A percentile compares a stretch with the other conserved stretches of the same genome.
Evolutionary conservation across 495 filamentous ascomycete genomes (phyloP).

Genomic region (Aspergillus incahuasiensis): DNA sequence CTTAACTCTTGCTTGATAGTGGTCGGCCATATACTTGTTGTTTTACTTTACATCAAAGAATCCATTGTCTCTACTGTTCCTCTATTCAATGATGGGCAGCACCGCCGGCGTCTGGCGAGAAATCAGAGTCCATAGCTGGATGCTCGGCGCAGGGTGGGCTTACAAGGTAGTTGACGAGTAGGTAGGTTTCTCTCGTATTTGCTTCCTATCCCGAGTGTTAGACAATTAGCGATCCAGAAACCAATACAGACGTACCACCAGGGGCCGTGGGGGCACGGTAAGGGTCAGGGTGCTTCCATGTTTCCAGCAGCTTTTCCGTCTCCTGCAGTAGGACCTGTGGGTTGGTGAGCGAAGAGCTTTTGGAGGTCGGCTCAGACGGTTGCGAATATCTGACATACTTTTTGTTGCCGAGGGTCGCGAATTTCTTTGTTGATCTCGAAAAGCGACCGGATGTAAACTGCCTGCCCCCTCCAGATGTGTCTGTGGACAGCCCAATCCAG

Average conservation of each 20-base stretch:
- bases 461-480: conserved; percentile 88
- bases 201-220: conserved; percentile 57
- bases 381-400: conserved; percentile 48
- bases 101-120: conserved; percentile 11
- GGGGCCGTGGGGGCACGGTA: conserved; percentile 85
- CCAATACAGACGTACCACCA: conserved; percentile 62
- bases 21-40: neutral
- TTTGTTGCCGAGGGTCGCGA: conserved; percentile 79
- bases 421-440: conserved; percentile 93
- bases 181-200: conserved; percentile 96
- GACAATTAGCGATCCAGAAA: neutral
- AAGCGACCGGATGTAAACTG: conserved; percentile 88
- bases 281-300: conserved; percentile 97
- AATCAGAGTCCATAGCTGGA: neutral
- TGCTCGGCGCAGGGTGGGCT: conserved; percentile 30
- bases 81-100: neutral
- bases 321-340: conserved; percentile 72
- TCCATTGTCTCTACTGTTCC: neutral
- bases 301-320: conserved; percentile 81
- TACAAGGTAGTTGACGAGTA: conserved; percentile 71
- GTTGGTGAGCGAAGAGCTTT: conserved; percentile 1
- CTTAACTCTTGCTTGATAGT: no score
- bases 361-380: neutral
- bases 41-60: neutral
- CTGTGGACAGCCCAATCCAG: conserved; percentile 94